A percentile compares a stretch with the other conserved stretches of the same genome.
Evolutionary conservation across 805 yeast genomes (phyloP).

Genomic region (Lipomyces orientalis): DNA sequence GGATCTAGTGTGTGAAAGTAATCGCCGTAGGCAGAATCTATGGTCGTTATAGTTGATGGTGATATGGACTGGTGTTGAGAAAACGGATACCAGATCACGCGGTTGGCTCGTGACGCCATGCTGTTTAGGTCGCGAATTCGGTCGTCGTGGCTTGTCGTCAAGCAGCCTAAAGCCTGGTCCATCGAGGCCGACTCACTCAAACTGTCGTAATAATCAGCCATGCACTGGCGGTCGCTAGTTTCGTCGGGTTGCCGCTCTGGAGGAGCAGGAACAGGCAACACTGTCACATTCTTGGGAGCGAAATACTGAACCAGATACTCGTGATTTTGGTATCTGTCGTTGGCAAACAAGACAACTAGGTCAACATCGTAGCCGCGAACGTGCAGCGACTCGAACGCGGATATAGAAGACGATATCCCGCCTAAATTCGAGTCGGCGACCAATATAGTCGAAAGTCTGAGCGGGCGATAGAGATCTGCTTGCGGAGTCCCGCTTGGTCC

Average conservation of each 20-base stretch:
- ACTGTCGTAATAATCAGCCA: background rate
- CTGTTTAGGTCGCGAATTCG: background rate
- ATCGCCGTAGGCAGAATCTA: conserved; percentile 41
- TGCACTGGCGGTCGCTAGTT: background rate
- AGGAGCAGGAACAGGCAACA: background rate
- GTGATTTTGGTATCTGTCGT: background rate
- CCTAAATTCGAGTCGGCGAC: conserved; percentile 4
- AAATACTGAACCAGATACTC: conserved; percentile 2
- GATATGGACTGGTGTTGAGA: conserved; percentile 39
- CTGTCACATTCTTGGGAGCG: background rate
- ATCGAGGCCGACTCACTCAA: background rate
- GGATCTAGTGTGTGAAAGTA: conserved; percentile 27
- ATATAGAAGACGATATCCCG: conserved; percentile 7
- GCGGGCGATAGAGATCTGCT: conserved; percentile 5
- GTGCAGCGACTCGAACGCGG: conserved; percentile 7
- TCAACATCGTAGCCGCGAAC: conserved; percentile 1
- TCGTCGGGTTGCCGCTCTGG: conserved; percentile 4
- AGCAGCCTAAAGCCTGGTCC: conserved; percentile 12
- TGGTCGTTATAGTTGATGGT: conserved; percentile 34
- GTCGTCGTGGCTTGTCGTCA: conserved; percentile 17
- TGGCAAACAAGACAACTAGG: background rate
- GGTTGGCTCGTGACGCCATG: conserved; percentile 5
- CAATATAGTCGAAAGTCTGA: conserved; percentile 3
- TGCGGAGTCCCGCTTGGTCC: conserved; percentile 3
- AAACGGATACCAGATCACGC: conserved; percentile 40